Conservation (phyloP, 257 asterid genomes). For the Solanum tarijense region DNA sequence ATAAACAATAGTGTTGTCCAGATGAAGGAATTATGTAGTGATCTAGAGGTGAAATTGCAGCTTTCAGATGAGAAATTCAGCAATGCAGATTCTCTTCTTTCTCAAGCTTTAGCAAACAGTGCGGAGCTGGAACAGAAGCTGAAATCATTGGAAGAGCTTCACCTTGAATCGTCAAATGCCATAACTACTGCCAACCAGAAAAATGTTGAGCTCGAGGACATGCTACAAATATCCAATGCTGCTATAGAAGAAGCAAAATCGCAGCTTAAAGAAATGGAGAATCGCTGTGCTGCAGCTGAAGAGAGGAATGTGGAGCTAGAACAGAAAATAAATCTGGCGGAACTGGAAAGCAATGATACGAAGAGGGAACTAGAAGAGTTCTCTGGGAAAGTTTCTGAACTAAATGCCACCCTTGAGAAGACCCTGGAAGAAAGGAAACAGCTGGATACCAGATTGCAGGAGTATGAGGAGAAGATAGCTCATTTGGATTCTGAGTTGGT, state of each 20-base stretch:
- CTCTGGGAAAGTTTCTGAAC: slow-evolving; percentile 43
- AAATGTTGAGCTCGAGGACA: slow-evolving; percentile 53
- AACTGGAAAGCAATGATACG: slow-evolving; percentile 43
- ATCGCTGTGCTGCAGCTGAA: slow-evolving; percentile 49
- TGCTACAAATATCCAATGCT: slow-evolving; percentile 24
- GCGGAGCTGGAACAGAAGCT: slow-evolving; percentile 68
- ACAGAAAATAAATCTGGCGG: slow-evolving; percentile 48
- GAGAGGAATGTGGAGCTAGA: slow-evolving; percentile 55
- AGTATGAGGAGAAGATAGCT: slow-evolving; percentile 36
- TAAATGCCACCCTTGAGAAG: slow-evolving; percentile 33
- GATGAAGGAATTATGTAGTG: slow-evolving; percentile 62
- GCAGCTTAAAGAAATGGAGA: slow-evolving; percentile 40
- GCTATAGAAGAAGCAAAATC: slow-evolving; percentile 55
- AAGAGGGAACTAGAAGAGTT: slow-evolving; percentile 43
- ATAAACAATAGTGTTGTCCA: slow-evolving; percentile 34
- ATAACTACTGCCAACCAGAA: slow-evolving; percentile 36
- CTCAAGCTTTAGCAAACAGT: slow-evolving; percentile 61
- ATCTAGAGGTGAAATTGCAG: slow-evolving; percentile 72
- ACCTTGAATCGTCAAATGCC: slow-evolving; percentile 47
- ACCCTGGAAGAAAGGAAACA: slow-evolving; percentile 46
- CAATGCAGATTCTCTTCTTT: slow-evolving; percentile 62
- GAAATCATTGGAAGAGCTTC: slow-evolving; percentile 60
- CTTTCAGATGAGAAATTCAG: slow-evolving; percentile 62
- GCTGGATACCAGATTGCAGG: slow-evolving; percentile 37
- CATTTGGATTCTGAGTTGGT: slow-evolving; percentile 43